Conservation (phyloP, 1,139 yeast species). For the Magnusiomyces fungicola region DNA sequence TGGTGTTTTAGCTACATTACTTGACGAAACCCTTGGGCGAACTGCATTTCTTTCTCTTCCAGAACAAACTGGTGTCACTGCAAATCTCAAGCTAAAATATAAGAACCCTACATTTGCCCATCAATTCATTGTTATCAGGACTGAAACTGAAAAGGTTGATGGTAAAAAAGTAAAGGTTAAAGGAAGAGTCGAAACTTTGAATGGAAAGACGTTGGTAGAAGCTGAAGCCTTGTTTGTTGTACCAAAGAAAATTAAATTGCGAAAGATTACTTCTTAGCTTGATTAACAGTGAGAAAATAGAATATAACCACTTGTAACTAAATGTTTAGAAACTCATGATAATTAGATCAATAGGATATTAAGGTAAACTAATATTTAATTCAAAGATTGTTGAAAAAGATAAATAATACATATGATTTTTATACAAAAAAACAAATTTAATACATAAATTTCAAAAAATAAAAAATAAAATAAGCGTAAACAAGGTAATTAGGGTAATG, state of each 20-base stretch:
- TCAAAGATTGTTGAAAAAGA: no score
- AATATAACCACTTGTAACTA: no score
- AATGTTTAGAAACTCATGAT: no score
- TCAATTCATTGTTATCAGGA: slow-evolving; percentile 63
- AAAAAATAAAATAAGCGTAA: no score
- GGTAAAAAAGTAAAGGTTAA: slow-evolving; percentile 32
- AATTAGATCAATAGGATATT: no score
- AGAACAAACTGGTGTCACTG: slow-evolving; percentile 34
- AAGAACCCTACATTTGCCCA: slow-evolving; percentile 71
- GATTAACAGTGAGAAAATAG: no score
- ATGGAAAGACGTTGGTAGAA: slow-evolving; percentile 37
- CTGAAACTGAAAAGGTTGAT: slow-evolving; percentile 36
- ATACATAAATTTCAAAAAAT: no score
- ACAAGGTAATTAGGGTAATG: no score
- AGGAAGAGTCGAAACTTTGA: slow-evolving; percentile 37
- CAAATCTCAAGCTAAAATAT: slow-evolving; percentile 50
- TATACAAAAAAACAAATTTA: background rate
- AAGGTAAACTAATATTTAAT: no score
- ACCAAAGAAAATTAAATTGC: slow-evolving; percentile 19
- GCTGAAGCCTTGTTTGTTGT: slow-evolving; percentile 22
- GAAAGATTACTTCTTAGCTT: no score
- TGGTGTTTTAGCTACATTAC: slow-evolving; percentile 74
- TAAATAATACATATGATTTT: no score
- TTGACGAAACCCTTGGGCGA: slow-evolving; percentile 66
- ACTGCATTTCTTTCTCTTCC: slow-evolving; percentile 42